These are phyloP conservation scores for Adansonia digitata DNA, from an alignment of 345 rosid genomes.

Conservation along the genomic window DNA sequence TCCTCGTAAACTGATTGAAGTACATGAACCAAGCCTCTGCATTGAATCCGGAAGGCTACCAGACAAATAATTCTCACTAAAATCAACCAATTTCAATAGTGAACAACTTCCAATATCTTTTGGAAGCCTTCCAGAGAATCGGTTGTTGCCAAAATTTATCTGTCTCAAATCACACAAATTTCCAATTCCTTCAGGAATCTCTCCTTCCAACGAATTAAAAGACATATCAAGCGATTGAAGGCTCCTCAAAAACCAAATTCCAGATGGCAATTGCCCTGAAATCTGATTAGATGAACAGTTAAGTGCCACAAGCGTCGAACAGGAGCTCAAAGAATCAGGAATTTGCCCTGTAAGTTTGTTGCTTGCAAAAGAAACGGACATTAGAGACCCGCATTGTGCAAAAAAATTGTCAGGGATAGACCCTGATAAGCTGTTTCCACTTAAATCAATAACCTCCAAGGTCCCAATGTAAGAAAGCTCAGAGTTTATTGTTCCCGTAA, in stretches of 20 bases:
- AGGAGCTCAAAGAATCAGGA: conserved; percentile 59
- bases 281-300: conserved; percentile 69
- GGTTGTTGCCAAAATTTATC: conserved; percentile 48
- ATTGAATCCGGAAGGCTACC: conserved; percentile 65
- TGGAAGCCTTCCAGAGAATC: conserved; percentile 58
- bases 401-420: conserved; percentile 61
- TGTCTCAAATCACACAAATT: conserved; percentile 49
- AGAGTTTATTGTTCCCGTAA: conserved; percentile 55
- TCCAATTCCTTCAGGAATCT: conserved; percentile 49
- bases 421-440: conserved; percentile 64
- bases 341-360: conserved; percentile 65
- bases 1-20: conserved; percentile 39
- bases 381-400: conserved; percentile 69
- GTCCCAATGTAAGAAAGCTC: conserved; percentile 41
- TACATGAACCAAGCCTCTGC: conserved; percentile 45
- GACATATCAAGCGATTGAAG: conserved; percentile 67
- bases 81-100: conserved; percentile 43
- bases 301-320: conserved; percentile 45
- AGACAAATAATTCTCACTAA: conserved; percentile 61
- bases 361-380: conserved; percentile 56
- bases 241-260: conserved; percentile 57
- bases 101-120: conserved; percentile 61
- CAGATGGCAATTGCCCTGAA: conserved; percentile 58
- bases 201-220: conserved; percentile 57
- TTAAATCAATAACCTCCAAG: conserved; percentile 58